phyloP scores from a whole-genome alignment of 2,329 filamentous ascomycete species.

The Fusarium sublunatum region DNA sequence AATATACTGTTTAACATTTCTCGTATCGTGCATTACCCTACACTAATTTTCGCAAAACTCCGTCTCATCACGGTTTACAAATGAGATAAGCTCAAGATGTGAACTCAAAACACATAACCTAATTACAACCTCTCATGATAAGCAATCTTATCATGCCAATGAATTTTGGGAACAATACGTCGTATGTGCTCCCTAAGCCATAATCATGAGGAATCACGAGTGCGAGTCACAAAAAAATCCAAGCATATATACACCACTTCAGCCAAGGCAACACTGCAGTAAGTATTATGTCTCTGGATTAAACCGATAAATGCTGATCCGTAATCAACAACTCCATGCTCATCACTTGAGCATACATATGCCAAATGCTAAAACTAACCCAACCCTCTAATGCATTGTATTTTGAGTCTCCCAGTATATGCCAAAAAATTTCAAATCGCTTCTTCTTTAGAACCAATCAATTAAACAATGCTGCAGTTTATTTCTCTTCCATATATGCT shows the following conservation, averaged over 20 bases:
- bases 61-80: too few species aligned
- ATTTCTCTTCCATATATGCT: background rate
- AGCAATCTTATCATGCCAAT: too few species aligned
- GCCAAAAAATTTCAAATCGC: constrained; percentile 35
- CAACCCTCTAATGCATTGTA: constrained; percentile 26
- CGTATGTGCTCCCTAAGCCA: too few species aligned
- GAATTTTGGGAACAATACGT: too few species aligned
- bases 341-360: constrained; percentile 8
- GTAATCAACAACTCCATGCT: constrained; percentile 5
- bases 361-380: constrained; percentile 19
- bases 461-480: constrained; percentile 3
- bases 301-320: background rate
- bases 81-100: too few species aligned
- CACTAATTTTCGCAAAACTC: too few species aligned
- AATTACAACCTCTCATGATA: too few species aligned
- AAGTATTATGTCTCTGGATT: constrained; percentile 14
- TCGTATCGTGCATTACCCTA: too few species aligned
- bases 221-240: too few species aligned
- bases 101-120: too few species aligned
- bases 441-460: constrained; percentile 16
- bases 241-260: background rate
- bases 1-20: too few species aligned
- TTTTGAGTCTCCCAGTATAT: constrained; percentile 24
- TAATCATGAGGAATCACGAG: too few species aligned
- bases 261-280: background rate